Conservation (phyloP, 129 eudicot genomes). For the Helichrysum umbraculigerum region DNA sequence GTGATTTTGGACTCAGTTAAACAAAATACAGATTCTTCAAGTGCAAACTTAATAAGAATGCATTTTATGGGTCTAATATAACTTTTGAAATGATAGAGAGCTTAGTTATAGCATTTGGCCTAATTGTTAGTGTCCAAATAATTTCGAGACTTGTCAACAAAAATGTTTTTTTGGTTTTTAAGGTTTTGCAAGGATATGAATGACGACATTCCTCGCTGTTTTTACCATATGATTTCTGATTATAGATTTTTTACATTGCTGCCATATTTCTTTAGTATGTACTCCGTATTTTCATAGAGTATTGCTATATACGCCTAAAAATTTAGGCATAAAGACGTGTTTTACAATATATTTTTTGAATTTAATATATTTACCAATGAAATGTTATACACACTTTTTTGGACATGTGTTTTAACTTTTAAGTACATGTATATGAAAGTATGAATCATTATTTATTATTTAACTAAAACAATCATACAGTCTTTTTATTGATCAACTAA, state of each 20-base stretch:
- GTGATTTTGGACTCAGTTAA: slow-evolving; percentile 10
- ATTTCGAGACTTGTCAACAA: not conserved
- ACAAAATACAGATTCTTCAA: slow-evolving; percentile 19
- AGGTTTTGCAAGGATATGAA: not conserved
- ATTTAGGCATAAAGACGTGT: too few species aligned
- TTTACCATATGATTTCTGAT: too few species aligned
- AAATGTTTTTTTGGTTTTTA: not conserved
- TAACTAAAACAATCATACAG: not conserved
- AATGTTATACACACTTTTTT: too few species aligned
- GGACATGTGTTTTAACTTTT: too few species aligned
- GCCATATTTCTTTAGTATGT: too few species aligned
- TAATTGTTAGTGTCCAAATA: slow-evolving; percentile 12
- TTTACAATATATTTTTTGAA: too few species aligned
- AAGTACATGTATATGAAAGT: too few species aligned
- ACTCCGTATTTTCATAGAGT: too few species aligned
- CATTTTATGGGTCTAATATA: slow-evolving; percentile 24
- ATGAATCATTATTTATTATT: too few species aligned
- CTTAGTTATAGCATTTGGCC: slow-evolving; percentile 18
- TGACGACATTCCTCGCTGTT: not conserved
- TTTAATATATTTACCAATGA: too few species aligned
- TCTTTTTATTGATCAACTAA: not conserved
- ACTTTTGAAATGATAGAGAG: slow-evolving; percentile 22
- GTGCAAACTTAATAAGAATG: slow-evolving; percentile 24
- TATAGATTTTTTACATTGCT: too few species aligned
- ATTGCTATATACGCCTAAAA: too few species aligned